A percentile compares a stretch with the other conserved stretches of the same genome.
phyloP scores from a whole-genome alignment of 2,329 filamentous ascomycete genomes.

The Talaromyces marneffei region DNA sequence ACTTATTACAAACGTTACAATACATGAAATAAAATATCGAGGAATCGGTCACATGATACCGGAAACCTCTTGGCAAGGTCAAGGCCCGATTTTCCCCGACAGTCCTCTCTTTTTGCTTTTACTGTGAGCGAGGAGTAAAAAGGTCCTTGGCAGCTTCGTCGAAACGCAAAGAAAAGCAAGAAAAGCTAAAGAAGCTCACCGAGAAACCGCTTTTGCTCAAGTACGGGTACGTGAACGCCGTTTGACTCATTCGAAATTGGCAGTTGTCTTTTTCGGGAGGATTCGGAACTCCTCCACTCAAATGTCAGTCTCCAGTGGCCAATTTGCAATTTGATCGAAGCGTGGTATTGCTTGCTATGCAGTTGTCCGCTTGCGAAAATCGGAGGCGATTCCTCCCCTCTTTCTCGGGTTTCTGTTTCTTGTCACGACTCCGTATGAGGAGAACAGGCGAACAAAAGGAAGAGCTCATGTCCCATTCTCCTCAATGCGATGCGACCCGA shows the following conservation, averaged over 20 bases:
- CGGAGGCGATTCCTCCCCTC: neutral
- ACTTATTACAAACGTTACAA: neutral
- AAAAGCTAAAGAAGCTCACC: neutral
- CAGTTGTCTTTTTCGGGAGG: slow-evolving; percentile 1
- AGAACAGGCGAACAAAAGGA: neutral
- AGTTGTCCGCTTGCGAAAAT: slow-evolving; percentile 1
- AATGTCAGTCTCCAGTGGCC: neutral
- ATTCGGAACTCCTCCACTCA: neutral
- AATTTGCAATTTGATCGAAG: neutral
- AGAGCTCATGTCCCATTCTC: neutral
- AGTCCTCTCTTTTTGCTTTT: neutral
- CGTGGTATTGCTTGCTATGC: neutral
- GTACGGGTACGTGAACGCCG: neutral
- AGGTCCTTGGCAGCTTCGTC: neutral
- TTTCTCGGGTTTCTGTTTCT: neutral
- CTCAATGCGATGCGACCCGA: neutral
- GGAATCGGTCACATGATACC: neutral
- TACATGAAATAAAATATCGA: neutral
- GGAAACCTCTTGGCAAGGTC: neutral
- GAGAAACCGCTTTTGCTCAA: neutral
- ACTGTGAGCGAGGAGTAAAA: neutral
- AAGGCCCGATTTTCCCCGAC: neutral
- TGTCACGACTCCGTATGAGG: neutral
- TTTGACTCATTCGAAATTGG: slow-evolving; percentile 1
- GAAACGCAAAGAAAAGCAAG: neutral